Conservation (phyloP, 2,329 filamentous ascomycete genomes). For the Incumbomyces lentus region DNA sequence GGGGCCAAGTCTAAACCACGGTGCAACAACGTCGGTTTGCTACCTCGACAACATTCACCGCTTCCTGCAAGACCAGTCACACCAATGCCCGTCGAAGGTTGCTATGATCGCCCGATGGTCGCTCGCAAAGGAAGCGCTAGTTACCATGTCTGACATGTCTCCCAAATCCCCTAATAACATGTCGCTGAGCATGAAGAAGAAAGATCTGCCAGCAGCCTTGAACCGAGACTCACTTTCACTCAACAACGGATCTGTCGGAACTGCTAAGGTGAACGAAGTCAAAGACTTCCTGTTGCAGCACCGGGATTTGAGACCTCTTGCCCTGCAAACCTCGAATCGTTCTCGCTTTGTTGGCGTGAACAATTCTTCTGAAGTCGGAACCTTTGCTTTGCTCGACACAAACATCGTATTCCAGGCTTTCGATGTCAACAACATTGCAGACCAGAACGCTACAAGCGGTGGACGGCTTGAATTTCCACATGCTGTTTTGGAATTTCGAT, state of each 20-base stretch:
- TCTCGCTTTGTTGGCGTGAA: slow-evolving; percentile 39
- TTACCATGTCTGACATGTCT: slow-evolving; percentile 18
- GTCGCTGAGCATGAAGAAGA: slow-evolving; percentile 13
- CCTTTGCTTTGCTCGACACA: slow-evolving; percentile 41
- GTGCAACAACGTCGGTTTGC: slow-evolving; percentile 26
- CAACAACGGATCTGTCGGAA: slow-evolving; percentile 1
- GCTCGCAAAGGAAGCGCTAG: slow-evolving; percentile 17
- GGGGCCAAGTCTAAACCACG: slow-evolving; percentile 21
- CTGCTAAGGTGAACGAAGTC: slow-evolving; percentile 10
- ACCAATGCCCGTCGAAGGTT: slow-evolving; percentile 18
- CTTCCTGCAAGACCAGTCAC: slow-evolving; percentile 27
- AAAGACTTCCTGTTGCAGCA: slow-evolving; percentile 34
- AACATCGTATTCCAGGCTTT: slow-evolving; percentile 29
- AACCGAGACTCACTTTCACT: slow-evolving; percentile 7
- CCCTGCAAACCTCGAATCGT: slow-evolving; percentile 35
- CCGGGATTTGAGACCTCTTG: slow-evolving; percentile 36
- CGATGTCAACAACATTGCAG: slow-evolving; percentile 8
- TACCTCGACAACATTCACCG: slow-evolving; percentile 39
- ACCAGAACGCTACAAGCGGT: slow-evolving; percentile 19
- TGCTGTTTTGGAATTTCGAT: slow-evolving; percentile 41
- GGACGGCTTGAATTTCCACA: slow-evolving; percentile 35
- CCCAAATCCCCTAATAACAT: slow-evolving; percentile 11
- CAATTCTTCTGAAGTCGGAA: slow-evolving; percentile 32
- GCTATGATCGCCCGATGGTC: slow-evolving; percentile 19
- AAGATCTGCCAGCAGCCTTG: slow-evolving; percentile 14